These are phyloP conservation scores for Lecanicillium sp. DNA, from an alignment of 2,329 filamentous ascomycete species.

Conservation along the genomic window DNA sequence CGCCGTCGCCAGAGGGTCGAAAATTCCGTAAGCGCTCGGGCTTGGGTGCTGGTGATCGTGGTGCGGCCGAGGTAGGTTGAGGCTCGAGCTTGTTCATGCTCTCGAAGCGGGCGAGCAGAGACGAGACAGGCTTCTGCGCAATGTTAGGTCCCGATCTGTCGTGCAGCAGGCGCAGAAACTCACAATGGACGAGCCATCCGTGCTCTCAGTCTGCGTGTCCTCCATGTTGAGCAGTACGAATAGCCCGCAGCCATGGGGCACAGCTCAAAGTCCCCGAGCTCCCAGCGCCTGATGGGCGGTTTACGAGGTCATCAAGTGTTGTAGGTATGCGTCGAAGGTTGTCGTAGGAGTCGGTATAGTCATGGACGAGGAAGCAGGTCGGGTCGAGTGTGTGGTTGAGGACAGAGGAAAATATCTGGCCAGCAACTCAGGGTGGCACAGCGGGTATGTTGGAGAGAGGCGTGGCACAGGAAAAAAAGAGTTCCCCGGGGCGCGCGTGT, in stretches of 20 bases:
- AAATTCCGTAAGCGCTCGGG: slow-evolving; percentile 38
- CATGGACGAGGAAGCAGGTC: too few species aligned
- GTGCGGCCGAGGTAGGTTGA: slow-evolving; percentile 21
- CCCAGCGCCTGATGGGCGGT: neutral
- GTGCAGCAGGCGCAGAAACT: slow-evolving; percentile 24
- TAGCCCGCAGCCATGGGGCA: slow-evolving; percentile 6
- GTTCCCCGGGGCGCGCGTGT: too few species aligned
- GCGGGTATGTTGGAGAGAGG: too few species aligned
- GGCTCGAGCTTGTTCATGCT: slow-evolving; percentile 45
- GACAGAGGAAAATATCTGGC: too few species aligned
- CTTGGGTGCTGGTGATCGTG: slow-evolving; percentile 37
- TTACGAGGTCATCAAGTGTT: neutral
- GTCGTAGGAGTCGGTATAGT: too few species aligned
- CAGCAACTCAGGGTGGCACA: too few species aligned
- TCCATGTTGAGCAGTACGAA: slow-evolving; percentile 5
- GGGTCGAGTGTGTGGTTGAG: too few species aligned
- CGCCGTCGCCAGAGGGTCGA: slow-evolving; percentile 31
- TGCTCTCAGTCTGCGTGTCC: slow-evolving; percentile 43
- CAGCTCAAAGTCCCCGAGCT: neutral
- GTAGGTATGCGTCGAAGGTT: neutral
- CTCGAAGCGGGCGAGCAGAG: slow-evolving; percentile 74
- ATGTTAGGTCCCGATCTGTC: slow-evolving; percentile 20
- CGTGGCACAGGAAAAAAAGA: too few species aligned
- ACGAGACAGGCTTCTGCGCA: slow-evolving; percentile 70
- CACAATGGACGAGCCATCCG: slow-evolving; percentile 72